Evolutionary conservation across 768 basidiomycete genomes (phyloP), one percentile per base, ranked within the genome.

Genomic region (Boletus insuetus): DNA sequence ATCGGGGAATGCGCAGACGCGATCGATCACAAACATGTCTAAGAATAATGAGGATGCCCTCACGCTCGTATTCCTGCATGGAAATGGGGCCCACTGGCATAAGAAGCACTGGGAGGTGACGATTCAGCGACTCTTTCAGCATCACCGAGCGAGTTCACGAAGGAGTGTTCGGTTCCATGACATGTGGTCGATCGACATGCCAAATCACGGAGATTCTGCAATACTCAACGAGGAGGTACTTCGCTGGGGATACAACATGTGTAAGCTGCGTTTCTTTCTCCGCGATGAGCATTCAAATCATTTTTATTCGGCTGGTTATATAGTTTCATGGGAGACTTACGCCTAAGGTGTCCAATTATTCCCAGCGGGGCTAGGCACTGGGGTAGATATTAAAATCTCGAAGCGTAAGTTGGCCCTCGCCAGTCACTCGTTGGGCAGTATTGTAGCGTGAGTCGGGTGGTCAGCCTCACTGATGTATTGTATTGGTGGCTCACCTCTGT

Each of bases 101-200:
- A 60, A 62, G 29, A 54, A 59, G n/a, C 58, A 56, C 0, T 55
- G 60, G 58, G 54, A 61, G 1, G 49, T 51, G 0, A 47, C 19
- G 6, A 51, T 59, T 1, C 24, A 51, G 6, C 51, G 39, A 2
- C 49, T 59, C 0, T 59, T 55, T 14, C 19, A 50, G 12, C 10
- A 43, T 13, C 35, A 55, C 22, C 42, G 20, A 26, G 6, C 20
- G 4, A 11, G 4, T 16, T 0, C 10, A 12, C 12, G 20, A 1
- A 19, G 13, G 3, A 13, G 19, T 11, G 22, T 50, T 37, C 38
- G 3, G 8, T 48, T 61, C 24, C 51, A 39, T 12, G 58, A 59
- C 22, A 49, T 51, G 35, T 61, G 58, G 54, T 19, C 47, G 9
- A 13, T 58, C 8, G 57, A 52, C 14, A 32, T 54, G 32, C 51